Percentiles rank a stretch among this genome's conserved stretches.
These are phyloP conservation scores for Phytophthora ohioensis DNA, from an alignment of 352 stramenopile species.

Conservation along the genomic window DNA sequence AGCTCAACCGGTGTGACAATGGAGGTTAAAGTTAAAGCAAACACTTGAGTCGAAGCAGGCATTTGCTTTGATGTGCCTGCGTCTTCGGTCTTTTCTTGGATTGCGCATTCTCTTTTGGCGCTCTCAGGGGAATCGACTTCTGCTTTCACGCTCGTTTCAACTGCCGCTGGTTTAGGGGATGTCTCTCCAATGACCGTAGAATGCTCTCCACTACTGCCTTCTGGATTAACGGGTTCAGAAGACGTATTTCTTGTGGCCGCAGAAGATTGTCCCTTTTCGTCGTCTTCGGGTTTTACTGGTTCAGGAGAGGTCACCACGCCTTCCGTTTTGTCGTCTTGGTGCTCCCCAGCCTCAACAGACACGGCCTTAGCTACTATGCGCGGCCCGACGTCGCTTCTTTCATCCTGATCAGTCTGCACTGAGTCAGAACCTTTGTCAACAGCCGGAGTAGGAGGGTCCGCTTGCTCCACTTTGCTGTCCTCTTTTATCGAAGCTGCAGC, in stretches of 20 bases:
- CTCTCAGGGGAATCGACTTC: not conserved
- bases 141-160: not conserved
- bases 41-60: not conserved
- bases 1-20: not conserved
- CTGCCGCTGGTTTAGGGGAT: not conserved
- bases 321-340: constrained; percentile 1
- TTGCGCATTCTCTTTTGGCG: not conserved
- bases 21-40: not conserved
- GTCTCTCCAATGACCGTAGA: not conserved
- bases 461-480: not conserved
- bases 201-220: not conserved
- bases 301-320: not conserved
- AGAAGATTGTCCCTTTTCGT: constrained; percentile 1
- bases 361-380: not conserved
- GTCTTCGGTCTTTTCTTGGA: constrained; percentile 3
- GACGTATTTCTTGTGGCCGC: not conserved
- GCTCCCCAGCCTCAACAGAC: not conserved
- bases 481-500: not conserved
- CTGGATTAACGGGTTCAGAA: not conserved
- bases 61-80: not conserved
- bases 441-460: not conserved
- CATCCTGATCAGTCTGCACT: not conserved
- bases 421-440: not conserved
- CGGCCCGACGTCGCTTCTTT: not conserved
- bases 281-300: not conserved